A percentile compares a stretch with the other conserved stretches of the same genome.
Evolutionary conservation across 2,329 filamentous ascomycete genomes (phyloP).

Genomic region (Biscogniauxia mediterranea): DNA sequence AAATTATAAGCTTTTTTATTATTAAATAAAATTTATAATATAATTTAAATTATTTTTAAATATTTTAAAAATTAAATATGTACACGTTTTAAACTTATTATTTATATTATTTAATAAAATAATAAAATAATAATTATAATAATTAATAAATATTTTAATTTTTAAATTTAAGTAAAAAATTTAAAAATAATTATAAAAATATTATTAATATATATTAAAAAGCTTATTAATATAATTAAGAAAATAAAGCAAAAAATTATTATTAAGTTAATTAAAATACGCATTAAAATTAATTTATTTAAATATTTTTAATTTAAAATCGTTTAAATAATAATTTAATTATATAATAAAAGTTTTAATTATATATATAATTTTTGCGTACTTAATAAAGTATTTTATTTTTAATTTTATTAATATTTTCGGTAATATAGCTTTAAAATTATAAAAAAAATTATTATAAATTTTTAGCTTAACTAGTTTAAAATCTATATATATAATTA

Average conservation of each 20-base stretch:
- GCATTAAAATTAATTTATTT: not conserved
- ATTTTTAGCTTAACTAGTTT: not conserved
- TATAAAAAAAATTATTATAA: not conserved
- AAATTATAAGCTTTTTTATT: not conserved
- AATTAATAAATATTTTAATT: not conserved
- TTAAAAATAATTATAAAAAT: not conserved
- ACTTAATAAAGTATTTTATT: not conserved
- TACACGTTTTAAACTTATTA: not conserved
- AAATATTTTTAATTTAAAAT: not conserved
- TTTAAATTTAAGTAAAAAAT: not conserved
- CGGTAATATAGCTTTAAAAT: not conserved
- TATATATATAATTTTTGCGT: not conserved
- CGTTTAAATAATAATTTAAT: not conserved
- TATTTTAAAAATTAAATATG: not conserved
- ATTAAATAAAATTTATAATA: not conserved
- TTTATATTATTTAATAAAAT: not conserved
- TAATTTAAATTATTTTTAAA: not conserved
- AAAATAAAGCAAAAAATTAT: not conserved
- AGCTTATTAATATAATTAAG: not conserved
- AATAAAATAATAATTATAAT: not conserved
- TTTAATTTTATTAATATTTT: not conserved
- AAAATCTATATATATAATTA: not conserved
- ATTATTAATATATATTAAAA: not conserved
- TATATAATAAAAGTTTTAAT: slow-evolving; percentile 1
- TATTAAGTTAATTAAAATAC: not conserved